phyloP scores from a whole-genome alignment of 495 filamentous ascomycete species.

The Talaromyces proteolyticus region DNA sequence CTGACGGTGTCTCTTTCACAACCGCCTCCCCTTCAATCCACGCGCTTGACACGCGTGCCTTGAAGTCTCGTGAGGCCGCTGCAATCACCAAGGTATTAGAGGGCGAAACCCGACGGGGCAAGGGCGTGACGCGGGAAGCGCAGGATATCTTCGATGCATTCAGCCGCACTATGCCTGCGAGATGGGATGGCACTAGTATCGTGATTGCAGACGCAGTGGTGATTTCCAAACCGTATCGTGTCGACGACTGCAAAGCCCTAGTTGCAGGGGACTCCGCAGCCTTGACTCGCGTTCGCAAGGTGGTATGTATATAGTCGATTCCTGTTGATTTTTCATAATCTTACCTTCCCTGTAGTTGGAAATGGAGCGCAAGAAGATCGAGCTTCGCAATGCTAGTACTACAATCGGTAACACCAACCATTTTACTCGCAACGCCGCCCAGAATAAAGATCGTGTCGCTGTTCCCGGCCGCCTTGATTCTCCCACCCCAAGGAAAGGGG shows the following conservation, averaged over 20 bases:
- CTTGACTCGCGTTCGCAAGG: conserved; percentile 55
- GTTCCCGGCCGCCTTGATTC: conserved; percentile 10
- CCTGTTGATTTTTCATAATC: no score
- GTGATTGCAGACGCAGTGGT: conserved; percentile 61
- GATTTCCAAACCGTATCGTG: conserved; percentile 54
- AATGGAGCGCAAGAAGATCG: conserved; percentile 47
- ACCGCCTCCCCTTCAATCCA: conserved; percentile 33
- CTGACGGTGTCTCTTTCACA: conserved; percentile 32
- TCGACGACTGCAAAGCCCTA: conserved; percentile 50
- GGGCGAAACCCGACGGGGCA: conserved; percentile 48
- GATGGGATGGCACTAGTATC: conserved; percentile 58
- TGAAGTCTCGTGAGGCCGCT: conserved; percentile 48
- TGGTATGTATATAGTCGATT: conserved; percentile 54
- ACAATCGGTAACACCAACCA: conserved; percentile 31
- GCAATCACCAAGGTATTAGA: conserved; percentile 49
- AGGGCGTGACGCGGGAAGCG: conserved; percentile 57
- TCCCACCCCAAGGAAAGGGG: conserved; percentile 22
- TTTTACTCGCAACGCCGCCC: conserved; percentile 18
- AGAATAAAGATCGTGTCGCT: conserved; percentile 7
- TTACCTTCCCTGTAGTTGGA: conserved; percentile 25
- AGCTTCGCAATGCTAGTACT: conserved; percentile 38
- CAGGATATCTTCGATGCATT: conserved; percentile 68
- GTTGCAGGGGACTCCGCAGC: conserved; percentile 43
- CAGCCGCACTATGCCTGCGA: conserved; percentile 54
- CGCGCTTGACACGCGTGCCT: conserved; percentile 44